Evolutionary conservation across 345 rosid genomes (phyloP).

Genomic region (Eucalyptus polybractea): DNA sequence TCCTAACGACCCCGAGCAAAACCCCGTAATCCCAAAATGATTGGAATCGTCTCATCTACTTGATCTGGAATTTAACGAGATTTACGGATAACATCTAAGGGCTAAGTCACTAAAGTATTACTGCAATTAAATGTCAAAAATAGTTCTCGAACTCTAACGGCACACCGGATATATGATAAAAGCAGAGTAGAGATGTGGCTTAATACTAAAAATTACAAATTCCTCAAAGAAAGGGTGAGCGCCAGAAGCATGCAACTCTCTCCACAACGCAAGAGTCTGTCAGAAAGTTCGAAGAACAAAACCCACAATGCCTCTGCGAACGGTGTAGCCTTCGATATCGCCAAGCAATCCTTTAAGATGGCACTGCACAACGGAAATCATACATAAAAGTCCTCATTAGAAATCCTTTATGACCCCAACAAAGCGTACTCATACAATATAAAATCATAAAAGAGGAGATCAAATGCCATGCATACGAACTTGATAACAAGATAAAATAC

Average conservation of each 20-base stretch:
- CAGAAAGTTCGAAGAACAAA: neutral
- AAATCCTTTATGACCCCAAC: neutral
- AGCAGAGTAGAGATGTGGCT: neutral
- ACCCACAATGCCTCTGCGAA: neutral
- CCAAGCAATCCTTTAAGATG: neutral
- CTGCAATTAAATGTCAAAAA: neutral
- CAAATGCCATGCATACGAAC: neutral
- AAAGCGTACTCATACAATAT: neutral
- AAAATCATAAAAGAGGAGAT: neutral
- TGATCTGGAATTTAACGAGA: neutral
- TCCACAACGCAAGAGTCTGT: neutral
- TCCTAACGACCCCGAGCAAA: neutral
- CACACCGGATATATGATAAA: neutral
- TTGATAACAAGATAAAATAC: neutral
- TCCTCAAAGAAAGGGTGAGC: neutral
- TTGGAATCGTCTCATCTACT: neutral
- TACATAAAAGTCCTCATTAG: neutral
- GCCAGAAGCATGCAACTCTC: neutral
- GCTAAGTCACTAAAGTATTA: neutral
- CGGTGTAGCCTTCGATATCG: neutral
- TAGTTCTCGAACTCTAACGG: neutral
- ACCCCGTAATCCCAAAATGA: neutral
- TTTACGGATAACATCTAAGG: neutral
- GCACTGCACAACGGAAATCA: neutral
- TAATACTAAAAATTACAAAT: neutral